A percentile compares a stretch with the other conserved stretches of the same genome.
These are phyloP conservation scores for Persicaria tinctoria DNA, from an alignment of 148 eudicot species.

Conservation along the genomic window DNA sequence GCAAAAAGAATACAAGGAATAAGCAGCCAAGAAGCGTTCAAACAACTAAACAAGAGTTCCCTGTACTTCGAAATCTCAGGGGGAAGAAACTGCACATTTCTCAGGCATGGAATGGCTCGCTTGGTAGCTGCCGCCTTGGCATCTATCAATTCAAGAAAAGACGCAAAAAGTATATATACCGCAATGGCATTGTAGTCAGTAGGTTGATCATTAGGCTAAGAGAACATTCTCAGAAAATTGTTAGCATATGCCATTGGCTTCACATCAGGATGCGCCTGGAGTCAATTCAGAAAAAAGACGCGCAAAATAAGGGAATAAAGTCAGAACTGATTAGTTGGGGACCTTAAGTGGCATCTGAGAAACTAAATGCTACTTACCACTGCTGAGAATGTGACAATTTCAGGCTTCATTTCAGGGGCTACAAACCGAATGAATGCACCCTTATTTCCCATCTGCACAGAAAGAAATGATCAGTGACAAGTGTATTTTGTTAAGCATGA, in stretches of 20 bases:
- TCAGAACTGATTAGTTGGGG: background rate
- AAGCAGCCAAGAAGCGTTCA: background rate
- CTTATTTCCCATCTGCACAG: slow-evolving; percentile 92
- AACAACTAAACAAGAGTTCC: background rate
- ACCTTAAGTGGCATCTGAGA: background rate
- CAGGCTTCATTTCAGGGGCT: slow-evolving; percentile 83
- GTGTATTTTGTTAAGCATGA: too few relatives aligned
- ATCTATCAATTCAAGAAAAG: background rate
- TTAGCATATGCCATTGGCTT: slow-evolving; percentile 98
- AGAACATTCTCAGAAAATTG: slow-evolving; percentile 82
- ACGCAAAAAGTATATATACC: slow-evolving; percentile 4
- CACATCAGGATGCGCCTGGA: slow-evolving; percentile 96
- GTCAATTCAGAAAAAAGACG: slow-evolving; percentile 5
- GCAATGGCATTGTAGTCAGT: background rate
- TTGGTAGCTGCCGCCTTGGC: background rate
- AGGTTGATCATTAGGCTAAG: slow-evolving; percentile 15
- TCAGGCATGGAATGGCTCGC: background rate
- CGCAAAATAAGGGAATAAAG: background rate
- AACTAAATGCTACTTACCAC: slow-evolving; percentile 54
- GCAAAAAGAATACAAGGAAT: slow-evolving; percentile 1
- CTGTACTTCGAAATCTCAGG: slow-evolving; percentile 1
- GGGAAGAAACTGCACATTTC: background rate
- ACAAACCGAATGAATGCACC: slow-evolving; percentile 95
- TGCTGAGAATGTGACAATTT: slow-evolving; percentile 76
- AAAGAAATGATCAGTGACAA: background rate